Percentiles rank a stretch among this genome's conserved stretches.
phyloP scores from a whole-genome alignment of 768 basidiomycete genomes.

The Coprinopsis cinerea region DNA sequence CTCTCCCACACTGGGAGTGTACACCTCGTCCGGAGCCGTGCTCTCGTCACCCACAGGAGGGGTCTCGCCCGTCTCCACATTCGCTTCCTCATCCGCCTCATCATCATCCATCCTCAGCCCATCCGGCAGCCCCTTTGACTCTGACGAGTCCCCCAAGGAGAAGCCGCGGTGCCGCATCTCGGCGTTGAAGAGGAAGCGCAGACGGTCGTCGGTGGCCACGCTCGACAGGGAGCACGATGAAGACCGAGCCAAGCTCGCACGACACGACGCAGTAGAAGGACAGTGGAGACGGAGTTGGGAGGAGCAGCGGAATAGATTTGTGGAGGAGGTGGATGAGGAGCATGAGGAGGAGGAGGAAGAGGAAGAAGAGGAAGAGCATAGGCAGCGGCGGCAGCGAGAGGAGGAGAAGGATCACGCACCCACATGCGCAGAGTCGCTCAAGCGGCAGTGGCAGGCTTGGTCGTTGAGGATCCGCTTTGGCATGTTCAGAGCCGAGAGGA shows the following conservation, averaged over 20 bases:
- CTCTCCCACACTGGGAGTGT: conserved; percentile 1
- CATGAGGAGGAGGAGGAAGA: conserved; percentile 18
- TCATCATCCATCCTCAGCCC: conserved; percentile 8
- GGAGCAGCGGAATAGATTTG: conserved; percentile 4
- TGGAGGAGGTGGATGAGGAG: conserved; percentile 10
- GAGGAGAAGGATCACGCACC: conserved; percentile 36
- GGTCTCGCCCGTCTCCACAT: conserved; percentile 1
- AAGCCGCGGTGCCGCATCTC: conserved; percentile 1
- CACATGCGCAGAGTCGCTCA: conserved; percentile 48
- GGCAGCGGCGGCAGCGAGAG: conserved; percentile 4
- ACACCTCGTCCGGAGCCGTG: conserved; percentile 7
- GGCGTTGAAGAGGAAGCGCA: conserved; percentile 7
- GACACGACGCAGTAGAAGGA: background rate
- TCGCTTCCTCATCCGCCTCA: conserved; percentile 5
- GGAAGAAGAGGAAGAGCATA: conserved; percentile 13
- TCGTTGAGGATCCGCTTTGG: conserved; percentile 49
- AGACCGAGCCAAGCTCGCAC: background rate
- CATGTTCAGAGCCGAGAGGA: conserved; percentile 44
- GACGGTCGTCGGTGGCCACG: conserved; percentile 3
- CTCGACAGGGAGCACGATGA: conserved; percentile 1
- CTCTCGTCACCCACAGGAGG: conserved; percentile 1
- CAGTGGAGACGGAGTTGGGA: conserved; percentile 3
- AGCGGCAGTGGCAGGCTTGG: conserved; percentile 58
- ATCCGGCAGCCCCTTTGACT: background rate
- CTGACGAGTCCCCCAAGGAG: background rate